These are phyloP conservation scores for Zygosaccharomyces sapae DNA, from an alignment of 1,139 yeast genomes.

Conservation along the genomic window DNA sequence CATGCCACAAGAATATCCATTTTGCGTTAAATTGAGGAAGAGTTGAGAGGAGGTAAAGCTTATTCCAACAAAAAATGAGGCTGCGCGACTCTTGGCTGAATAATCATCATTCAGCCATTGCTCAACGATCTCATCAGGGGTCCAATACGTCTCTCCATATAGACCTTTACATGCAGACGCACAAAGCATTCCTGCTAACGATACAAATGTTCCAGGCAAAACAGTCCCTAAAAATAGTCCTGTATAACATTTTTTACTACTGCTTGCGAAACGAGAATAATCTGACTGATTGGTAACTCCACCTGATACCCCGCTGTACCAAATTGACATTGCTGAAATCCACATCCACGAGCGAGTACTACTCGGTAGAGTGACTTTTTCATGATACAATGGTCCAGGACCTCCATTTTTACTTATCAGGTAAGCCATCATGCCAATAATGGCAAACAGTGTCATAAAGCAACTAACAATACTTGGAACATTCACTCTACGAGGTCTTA, in stretches of 20 bases:
- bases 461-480: constrained; percentile 20
- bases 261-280: constrained; percentile 36
- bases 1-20: constrained; percentile 46
- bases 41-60: constrained; percentile 37
- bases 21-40: constrained; percentile 41
- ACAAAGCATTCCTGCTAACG: constrained; percentile 35
- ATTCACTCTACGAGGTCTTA: constrained; percentile 21
- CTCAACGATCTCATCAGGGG: constrained; percentile 33
- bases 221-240: constrained; percentile 26
- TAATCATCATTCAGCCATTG: constrained; percentile 30
- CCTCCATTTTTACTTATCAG: constrained; percentile 28
- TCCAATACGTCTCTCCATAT: constrained; percentile 36
- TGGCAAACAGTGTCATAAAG: constrained; percentile 24
- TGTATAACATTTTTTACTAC: constrained; percentile 19
- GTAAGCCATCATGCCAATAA: constrained; percentile 27
- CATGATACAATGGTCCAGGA: constrained; percentile 29
- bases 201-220: constrained; percentile 34
- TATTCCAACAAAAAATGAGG: constrained; percentile 38
- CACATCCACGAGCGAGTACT: constrained; percentile 33
- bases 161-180: constrained; percentile 32
- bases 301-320: constrained; percentile 37
- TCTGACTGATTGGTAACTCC: constrained; percentile 38
- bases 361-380: constrained; percentile 13
- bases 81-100: constrained; percentile 37
- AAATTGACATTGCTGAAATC: constrained; percentile 35